Conservation (phyloP, 2,329 filamentous ascomycete genomes). For the Coniella vitis region DNA sequence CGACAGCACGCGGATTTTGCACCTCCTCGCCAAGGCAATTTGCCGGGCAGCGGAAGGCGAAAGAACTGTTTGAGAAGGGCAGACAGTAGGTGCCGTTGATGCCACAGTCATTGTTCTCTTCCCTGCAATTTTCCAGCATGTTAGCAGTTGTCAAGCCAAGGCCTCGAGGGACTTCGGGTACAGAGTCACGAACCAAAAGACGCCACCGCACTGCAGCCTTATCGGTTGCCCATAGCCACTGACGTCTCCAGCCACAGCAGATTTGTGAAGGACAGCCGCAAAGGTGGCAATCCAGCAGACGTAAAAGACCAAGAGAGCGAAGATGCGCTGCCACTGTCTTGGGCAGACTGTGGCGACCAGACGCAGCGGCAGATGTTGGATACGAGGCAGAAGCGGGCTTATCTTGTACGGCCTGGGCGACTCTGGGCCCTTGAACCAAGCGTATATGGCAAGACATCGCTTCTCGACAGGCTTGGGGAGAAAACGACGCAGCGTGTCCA, state of each 20-base stretch:
- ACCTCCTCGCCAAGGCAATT: constrained; percentile 12
- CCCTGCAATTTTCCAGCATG: not conserved
- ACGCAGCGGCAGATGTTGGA: constrained; percentile 12
- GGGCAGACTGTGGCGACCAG: constrained; percentile 8
- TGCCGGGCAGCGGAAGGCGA: constrained; percentile 13
- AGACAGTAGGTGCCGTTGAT: constrained; percentile 10
- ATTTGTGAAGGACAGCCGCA: constrained; percentile 10
- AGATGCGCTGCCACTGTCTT: constrained; percentile 9
- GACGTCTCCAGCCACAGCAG: constrained; percentile 6
- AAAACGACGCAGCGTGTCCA: not conserved
- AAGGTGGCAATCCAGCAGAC: constrained; percentile 14
- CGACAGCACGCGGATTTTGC: constrained; percentile 11
- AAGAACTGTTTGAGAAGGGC: constrained; percentile 12
- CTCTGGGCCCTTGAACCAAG: constrained; percentile 6
- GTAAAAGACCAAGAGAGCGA: constrained; percentile 10
- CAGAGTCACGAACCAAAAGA: constrained; percentile 6
- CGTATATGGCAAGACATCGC: not conserved
- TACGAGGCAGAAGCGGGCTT: constrained; percentile 9
- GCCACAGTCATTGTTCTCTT: constrained; percentile 10
- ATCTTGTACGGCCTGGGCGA: constrained; percentile 7
- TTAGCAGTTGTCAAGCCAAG: not conserved
- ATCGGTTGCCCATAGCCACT: constrained; percentile 10
- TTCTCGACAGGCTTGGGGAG: constrained; percentile 1
- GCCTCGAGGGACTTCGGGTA: not conserved
- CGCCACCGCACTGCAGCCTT: constrained; percentile 4